Evolutionary conservation across 192 early-diverging fungal species (phyloP), one percentile per base, ranked within the genome.

Genomic region (Phlyctochytrium planicorne): DNA sequence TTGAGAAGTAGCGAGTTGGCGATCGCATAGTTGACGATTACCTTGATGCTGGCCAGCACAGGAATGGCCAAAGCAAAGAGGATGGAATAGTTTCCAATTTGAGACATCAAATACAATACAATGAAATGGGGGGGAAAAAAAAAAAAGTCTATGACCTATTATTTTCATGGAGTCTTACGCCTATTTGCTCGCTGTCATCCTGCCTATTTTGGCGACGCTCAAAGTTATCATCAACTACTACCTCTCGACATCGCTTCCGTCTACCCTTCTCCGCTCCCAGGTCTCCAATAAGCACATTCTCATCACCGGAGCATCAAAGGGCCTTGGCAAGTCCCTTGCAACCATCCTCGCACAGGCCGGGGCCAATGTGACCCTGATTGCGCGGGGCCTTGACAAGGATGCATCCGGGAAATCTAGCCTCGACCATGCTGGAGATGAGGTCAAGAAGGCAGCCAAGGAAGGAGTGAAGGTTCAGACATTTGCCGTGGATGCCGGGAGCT

Each of bases 291-390:
- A 77, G 62, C 73, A 80, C 60, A 60, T 77, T 24, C 64, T 80
- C 31, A 67, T 83, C 3, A 80, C 78, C 27, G 81, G 81, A 47
- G 79, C 66, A 33, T 77, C 75, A n/a, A 76, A 80, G 64, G 78
- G 75, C 50, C 74, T 74, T 2, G 75, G 79, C n/a, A 67, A 73
- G 31, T 71, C 74, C 17, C 47, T 77, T n/a, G 81, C 81, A n/a
- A 34, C 52, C 27, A 35, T 59, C 1, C 72, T 79, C 27, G 81
- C 69, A 25, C 31, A 56, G 3, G 59, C 30, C 36, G 81, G 81
- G 12, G 78, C 81, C 20, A 68, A 78, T 56, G 76, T 83, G 34
- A 83, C 81, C 32, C 61, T 83, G 23, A 69, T 78, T 23, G 81
- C 81, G 6, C 75, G 81, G 34, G 71, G 73, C 31, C 23, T 72